Base-by-base conservation (phyloP, 495 filamentous ascomycete genomes). In the Penicillium subrubescens region DNA sequence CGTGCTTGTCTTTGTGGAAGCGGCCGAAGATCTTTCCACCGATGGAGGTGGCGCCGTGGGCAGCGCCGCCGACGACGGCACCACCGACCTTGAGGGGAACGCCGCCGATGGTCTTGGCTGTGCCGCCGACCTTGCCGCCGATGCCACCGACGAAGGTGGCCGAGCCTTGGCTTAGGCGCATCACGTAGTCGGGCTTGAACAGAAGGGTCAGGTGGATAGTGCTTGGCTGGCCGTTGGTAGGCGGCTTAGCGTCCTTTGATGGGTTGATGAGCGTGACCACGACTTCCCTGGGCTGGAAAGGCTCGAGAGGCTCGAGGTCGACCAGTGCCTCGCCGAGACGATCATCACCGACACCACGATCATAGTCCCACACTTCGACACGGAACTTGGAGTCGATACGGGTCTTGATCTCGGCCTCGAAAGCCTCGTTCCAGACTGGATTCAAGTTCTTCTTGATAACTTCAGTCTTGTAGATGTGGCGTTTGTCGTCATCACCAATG, bases 111-210 rank as follows among this genome's bases (percentile, higher is more conserved):
- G 95, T 92, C 5, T 89, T 83, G 6, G 90, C 88, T 72, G 93
- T 97, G 15, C 95, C 95, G 5, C 88, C 89, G 29, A 54, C 51
- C 27, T 53, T 53, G 27, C 51, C 51, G 31, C 51, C 51, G 12
- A 53, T 53, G 11, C 51, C 51, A 34, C 51, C 51, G n/a, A 34
- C 51, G 83, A 99, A 96, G 5, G 95, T 97, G 4, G 91, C 90
- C 0, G 94, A 95, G 48, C 96, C 95, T 76, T 97, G 92, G 37
- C 92, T 86, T 12, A 92, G 86, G 54, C 96, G 89, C 17, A 88
- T 89, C 61, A 99, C 92, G 69, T 97, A 99, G 77, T 90, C 88
- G 3, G 96, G 90, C 65, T 90, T 94, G 87, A 99, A 99, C n/a
- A 97, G 81, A 65, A 97, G 83, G 63, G 90, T 90, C 58, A 99